A percentile compares a stretch with the other conserved stretches of the same genome.
phyloP scores from a whole-genome alignment of 768 basidiomycete genomes.

The Agaricus sinodeliciosus region DNA sequence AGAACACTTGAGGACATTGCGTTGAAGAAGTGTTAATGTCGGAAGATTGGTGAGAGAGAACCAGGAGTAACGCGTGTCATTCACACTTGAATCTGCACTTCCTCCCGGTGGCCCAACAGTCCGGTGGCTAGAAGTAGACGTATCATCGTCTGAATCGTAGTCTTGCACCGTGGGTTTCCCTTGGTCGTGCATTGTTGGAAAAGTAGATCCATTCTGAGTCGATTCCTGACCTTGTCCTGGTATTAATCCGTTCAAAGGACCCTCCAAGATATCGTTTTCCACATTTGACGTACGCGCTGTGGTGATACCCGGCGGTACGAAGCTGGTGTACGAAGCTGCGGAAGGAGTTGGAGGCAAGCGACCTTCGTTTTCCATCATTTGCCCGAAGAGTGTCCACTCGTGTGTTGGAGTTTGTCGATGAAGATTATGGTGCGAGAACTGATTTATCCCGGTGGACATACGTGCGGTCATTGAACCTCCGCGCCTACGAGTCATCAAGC shows the following conservation, averaged over 20 bases:
- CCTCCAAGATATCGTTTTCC: not conserved
- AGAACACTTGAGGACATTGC: conserved; percentile 85
- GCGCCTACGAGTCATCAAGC: not conserved
- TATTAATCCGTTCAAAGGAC: not conserved
- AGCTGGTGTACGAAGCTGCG: not conserved
- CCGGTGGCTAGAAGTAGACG: not conserved
- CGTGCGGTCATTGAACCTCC: not conserved
- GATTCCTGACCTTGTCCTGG: not conserved
- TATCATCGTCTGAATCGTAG: conserved; percentile 7
- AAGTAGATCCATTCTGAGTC: not conserved
- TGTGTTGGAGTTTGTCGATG: conserved; percentile 18
- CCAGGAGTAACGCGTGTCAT: conserved; percentile 4
- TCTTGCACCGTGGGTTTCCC: not conserved
- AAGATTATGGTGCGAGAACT: not conserved
- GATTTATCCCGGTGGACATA: conserved; percentile 4
- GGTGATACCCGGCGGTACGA: not conserved
- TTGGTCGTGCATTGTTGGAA: not conserved
- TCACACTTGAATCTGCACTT: not conserved
- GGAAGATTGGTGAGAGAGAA: conserved; percentile 18
- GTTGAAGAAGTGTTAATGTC: conserved; percentile 42
- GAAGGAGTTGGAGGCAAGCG: conserved; percentile 24
- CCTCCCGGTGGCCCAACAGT: not conserved
- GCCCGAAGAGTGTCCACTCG: conserved; percentile 66
- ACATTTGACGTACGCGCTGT: not conserved
- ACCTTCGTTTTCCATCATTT: conserved; percentile 65